These are phyloP conservation scores for Corymbia calophylla DNA, from an alignment of 441 rosid species.

Conservation along the genomic window DNA sequence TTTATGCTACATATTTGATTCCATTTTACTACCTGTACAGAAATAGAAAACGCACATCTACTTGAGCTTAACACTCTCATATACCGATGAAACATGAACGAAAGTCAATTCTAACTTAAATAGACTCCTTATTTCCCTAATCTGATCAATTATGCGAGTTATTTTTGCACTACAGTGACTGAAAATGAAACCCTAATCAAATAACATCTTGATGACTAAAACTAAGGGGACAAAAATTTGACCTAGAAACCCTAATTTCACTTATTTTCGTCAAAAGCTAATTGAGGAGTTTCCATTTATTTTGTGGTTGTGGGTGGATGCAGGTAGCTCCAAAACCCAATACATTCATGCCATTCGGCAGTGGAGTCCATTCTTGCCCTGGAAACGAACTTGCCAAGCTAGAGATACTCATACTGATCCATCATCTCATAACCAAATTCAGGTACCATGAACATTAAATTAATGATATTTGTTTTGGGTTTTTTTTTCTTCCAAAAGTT, in stretches of 20 bases:
- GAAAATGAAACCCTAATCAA: neutral
- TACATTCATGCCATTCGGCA: slow-evolving; percentile 88
- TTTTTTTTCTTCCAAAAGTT: neutral
- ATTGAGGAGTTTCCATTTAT: neutral
- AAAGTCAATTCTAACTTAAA: neutral
- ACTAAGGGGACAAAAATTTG: neutral
- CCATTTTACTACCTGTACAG: neutral
- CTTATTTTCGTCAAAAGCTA: neutral
- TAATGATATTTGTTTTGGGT: neutral
- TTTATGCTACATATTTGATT: neutral
- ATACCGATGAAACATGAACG: neutral
- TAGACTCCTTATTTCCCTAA: neutral
- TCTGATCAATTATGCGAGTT: neutral
- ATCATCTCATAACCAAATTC: slow-evolving; percentile 63
- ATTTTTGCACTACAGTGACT: neutral
- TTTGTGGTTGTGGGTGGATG: slow-evolving; percentile 4
- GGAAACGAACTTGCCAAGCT: slow-evolving; percentile 93
- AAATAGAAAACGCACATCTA: neutral
- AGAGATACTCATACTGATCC: slow-evolving; percentile 68
- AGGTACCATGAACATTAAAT: slow-evolving; percentile 27
- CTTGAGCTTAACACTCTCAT: neutral
- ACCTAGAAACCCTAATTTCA: neutral
- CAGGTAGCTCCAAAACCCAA: slow-evolving; percentile 75
- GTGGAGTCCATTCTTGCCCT: slow-evolving; percentile 86
- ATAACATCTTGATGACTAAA: neutral